Evolutionary conservation across 2,329 filamentous ascomycete genomes (phyloP).

Genomic region (Pyrenochaeta sp.): DNA sequence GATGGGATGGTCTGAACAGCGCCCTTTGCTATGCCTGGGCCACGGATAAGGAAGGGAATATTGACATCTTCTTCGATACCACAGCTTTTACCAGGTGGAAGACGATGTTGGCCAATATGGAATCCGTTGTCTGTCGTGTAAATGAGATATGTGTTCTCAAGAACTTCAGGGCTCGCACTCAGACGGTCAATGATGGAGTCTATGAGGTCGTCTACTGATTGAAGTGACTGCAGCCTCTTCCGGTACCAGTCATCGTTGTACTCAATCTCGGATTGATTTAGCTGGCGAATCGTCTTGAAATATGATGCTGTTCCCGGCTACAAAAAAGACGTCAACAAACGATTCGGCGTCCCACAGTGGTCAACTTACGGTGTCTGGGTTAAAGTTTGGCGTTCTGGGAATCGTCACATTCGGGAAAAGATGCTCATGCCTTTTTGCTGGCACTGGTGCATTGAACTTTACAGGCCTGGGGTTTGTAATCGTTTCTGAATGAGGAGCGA

Average conservation of each 20-base stretch:
- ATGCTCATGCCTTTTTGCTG: conserved; percentile 67
- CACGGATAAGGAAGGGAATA: conserved; percentile 52
- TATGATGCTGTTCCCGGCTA: conserved; percentile 28
- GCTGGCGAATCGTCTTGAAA: conserved; percentile 38
- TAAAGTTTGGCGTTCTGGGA: conserved; percentile 71
- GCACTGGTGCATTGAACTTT: conserved; percentile 63
- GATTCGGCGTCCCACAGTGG: no score
- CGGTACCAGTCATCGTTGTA: conserved; percentile 65
- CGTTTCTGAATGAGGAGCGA: conserved; percentile 66
- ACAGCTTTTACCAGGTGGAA: conserved; percentile 52
- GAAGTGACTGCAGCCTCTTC: conserved; percentile 58
- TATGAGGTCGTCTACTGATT: conserved; percentile 65
- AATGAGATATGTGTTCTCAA: conserved; percentile 59
- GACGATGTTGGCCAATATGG: conserved; percentile 53
- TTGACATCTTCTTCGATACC: conserved; percentile 55
- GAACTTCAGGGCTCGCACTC: conserved; percentile 46
- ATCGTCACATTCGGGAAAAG: conserved; percentile 68
- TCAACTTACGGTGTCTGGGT: conserved; percentile 60
- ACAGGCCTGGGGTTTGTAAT: conserved; percentile 5
- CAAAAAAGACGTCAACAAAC: not conserved
- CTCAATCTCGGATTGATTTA: conserved; percentile 58
- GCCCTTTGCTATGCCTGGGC: conserved; percentile 45
- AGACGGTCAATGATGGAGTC: conserved; percentile 56
- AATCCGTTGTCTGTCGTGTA: conserved; percentile 55
- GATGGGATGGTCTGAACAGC: conserved; percentile 32